Conservation (phyloP, 2,329 filamentous ascomycete species). For the Colletotrichum aenigma region DNA sequence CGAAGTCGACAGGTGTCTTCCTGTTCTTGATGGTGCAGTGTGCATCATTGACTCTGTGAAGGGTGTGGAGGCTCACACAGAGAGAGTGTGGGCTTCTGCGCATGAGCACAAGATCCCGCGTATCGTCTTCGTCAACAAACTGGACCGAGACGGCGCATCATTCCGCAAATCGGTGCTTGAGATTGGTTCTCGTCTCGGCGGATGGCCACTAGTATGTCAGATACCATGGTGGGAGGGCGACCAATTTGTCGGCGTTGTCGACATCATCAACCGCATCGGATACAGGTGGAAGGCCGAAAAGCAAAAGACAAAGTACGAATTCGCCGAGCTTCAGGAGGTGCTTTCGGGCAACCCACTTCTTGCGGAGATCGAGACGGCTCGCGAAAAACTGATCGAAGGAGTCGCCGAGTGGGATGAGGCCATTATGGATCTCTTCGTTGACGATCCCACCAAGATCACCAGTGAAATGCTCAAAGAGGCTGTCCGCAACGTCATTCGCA, state of each 20-base stretch:
- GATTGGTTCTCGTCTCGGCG: slow-evolving; percentile 77
- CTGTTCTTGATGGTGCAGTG: slow-evolving; percentile 88
- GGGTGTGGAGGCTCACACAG: slow-evolving; percentile 94
- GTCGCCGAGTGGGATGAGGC: slow-evolving; percentile 88
- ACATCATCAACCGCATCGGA: slow-evolving; percentile 77
- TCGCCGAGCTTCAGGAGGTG: slow-evolving; percentile 28
- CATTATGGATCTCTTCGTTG: slow-evolving; percentile 84
- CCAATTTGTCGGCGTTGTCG: slow-evolving; percentile 81
- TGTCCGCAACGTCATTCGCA: slow-evolving; percentile 73
- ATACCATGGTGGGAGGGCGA: slow-evolving; percentile 94
- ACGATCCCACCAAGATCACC: slow-evolving; percentile 76
- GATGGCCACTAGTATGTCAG: slow-evolving; percentile 90
- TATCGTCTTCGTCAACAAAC: slow-evolving; percentile 78
- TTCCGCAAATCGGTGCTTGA: slow-evolving; percentile 88
- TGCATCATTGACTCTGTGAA: slow-evolving; percentile 92
- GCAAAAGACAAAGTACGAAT: slow-evolving; percentile 31
- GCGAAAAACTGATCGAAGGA: slow-evolving; percentile 79
- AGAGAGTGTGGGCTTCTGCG: slow-evolving; percentile 93
- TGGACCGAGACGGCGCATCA: slow-evolving; percentile 77
- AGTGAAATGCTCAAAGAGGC: slow-evolving; percentile 71
- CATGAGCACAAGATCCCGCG: slow-evolving; percentile 85
- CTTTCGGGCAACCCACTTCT: slow-evolving; percentile 55
- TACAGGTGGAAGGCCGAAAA: slow-evolving; percentile 69
- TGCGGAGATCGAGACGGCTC: slow-evolving; percentile 75
- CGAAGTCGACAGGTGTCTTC: slow-evolving; percentile 88